Conservation (phyloP, 441 rosid genomes). For the Bocquillonia castaneifolia region DNA sequence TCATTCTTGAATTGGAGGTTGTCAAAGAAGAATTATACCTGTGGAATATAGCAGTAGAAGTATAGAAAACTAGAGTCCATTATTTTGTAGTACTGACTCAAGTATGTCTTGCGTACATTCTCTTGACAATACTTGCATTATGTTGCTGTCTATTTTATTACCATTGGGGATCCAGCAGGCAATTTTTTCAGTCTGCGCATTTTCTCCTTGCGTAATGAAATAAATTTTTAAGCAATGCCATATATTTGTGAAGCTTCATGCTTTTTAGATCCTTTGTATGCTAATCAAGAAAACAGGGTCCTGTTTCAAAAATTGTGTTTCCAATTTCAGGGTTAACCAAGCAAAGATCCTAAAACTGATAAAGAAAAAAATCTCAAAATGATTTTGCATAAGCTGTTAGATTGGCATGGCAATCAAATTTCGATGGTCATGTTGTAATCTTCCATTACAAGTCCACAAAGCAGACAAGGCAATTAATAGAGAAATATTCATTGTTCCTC, state of each 20-base stretch:
- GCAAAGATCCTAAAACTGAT: too few relatives aligned
- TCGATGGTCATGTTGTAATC: too few relatives aligned
- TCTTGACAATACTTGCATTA: background rate
- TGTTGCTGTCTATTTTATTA: too few relatives aligned
- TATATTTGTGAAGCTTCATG: background rate
- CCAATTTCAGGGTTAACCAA: too few relatives aligned
- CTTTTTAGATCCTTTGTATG: too few relatives aligned
- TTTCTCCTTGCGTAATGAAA: background rate
- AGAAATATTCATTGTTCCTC: too few relatives aligned
- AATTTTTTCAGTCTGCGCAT: background rate
- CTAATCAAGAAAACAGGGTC: background rate
- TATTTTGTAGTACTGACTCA: background rate
- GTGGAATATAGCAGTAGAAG: conserved; percentile 43
- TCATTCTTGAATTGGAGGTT: conserved; percentile 35
- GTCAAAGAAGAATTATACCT: conserved; percentile 46
- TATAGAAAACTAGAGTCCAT: conserved; percentile 10
- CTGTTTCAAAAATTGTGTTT: background rate
- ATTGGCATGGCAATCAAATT: too few relatives aligned
- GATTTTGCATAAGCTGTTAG: too few relatives aligned
- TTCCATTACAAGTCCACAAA: too few relatives aligned
- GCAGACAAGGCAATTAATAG: too few relatives aligned
- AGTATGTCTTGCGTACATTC: background rate
- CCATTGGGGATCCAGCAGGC: background rate
- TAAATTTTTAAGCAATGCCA: background rate
- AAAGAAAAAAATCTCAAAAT: too few relatives aligned